Conservation (phyloP, 495 filamentous ascomycete genomes). For the Penicillium egyptiacum region DNA sequence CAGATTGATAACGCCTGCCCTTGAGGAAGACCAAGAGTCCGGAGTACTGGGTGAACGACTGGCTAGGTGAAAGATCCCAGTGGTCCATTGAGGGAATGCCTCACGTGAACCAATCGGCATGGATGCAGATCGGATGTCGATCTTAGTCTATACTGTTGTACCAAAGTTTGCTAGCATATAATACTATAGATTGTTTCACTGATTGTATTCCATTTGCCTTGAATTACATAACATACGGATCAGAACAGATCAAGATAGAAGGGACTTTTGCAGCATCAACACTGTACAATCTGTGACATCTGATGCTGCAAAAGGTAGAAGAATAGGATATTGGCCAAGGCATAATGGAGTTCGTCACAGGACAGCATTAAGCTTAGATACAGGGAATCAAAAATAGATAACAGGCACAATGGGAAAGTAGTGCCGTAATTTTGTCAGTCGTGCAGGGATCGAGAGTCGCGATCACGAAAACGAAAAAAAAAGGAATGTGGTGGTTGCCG, state of each 20-base stretch:
- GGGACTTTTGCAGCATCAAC: conserved; percentile 19
- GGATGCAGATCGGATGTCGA: background rate
- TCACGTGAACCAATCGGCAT: conserved; percentile 4
- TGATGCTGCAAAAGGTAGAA: conserved; percentile 9
- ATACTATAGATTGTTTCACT: background rate
- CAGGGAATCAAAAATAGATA: conserved; percentile 26
- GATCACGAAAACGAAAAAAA: conserved; percentile 23
- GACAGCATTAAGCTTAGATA: conserved; percentile 14
- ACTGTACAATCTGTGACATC: conserved; percentile 7
- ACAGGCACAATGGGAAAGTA: conserved; percentile 2
- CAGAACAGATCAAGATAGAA: conserved; percentile 14
- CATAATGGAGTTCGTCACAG: conserved; percentile 6
- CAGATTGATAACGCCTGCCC: background rate
- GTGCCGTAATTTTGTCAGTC: conserved; percentile 13
- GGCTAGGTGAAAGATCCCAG: background rate
- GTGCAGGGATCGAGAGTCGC: conserved; percentile 15
- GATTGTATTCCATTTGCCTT: conserved; percentile 10
- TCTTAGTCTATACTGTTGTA: conserved; percentile 8
- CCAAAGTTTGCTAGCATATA: background rate
- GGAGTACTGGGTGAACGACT: background rate
- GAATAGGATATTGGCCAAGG: conserved; percentile 1
- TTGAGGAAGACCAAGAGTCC: background rate
- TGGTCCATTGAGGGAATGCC: background rate
- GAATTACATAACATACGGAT: conserved; percentile 33
- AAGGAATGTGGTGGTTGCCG: conserved; percentile 28